A percentile compares a stretch with the other conserved stretches of the same genome.
phyloP scores from a whole-genome alignment of 495 filamentous ascomycete species.

The Lasiosphaeris hirsuta region DNA sequence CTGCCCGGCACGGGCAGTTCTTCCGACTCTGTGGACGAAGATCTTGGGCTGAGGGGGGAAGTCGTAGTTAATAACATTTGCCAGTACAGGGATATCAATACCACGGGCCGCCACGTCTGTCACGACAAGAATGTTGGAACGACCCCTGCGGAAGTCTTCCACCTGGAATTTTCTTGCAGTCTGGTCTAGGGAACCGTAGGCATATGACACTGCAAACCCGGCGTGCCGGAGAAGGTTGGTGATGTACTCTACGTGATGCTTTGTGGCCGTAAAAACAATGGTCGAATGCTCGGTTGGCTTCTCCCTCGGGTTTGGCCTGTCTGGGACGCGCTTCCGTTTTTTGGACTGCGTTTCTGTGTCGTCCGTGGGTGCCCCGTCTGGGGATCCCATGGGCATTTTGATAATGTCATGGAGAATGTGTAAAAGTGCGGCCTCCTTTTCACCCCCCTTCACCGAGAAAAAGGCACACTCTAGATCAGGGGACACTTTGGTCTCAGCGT shows the following conservation, averaged over 20 bases:
- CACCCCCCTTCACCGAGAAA: constrained; percentile 84
- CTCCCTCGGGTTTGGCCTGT: constrained; percentile 43
- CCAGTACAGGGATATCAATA: constrained; percentile 94
- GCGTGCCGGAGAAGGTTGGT: constrained; percentile 65
- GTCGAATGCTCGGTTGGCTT: constrained; percentile 79
- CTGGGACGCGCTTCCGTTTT: constrained; percentile 65
- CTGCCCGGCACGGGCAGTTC: constrained; percentile 88
- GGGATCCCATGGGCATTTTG: constrained; percentile 79
- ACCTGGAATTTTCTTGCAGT: constrained; percentile 88
- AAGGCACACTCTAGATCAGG: constrained; percentile 91
- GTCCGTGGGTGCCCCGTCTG: constrained; percentile 45
- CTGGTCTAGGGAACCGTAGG: constrained; percentile 91
- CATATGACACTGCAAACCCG: constrained; percentile 86
- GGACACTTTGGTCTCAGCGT: constrained; percentile 92
- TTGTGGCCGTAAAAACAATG: constrained; percentile 90
- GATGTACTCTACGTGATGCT: constrained; percentile 97
- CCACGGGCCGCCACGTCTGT: constrained; percentile 96
- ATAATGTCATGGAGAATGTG: constrained; percentile 88
- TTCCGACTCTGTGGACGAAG: constrained; percentile 92
- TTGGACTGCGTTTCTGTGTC: constrained; percentile 43
- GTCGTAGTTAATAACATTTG: constrained; percentile 98
- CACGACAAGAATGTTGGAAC: constrained; percentile 89
- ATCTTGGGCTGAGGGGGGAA: constrained; percentile 96
- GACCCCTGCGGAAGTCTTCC: constrained; percentile 76
- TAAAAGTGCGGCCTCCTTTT: constrained; percentile 89